These are phyloP conservation scores for Lentinula raphanica DNA, from an alignment of 768 basidiomycete species.

Conservation along the genomic window DNA sequence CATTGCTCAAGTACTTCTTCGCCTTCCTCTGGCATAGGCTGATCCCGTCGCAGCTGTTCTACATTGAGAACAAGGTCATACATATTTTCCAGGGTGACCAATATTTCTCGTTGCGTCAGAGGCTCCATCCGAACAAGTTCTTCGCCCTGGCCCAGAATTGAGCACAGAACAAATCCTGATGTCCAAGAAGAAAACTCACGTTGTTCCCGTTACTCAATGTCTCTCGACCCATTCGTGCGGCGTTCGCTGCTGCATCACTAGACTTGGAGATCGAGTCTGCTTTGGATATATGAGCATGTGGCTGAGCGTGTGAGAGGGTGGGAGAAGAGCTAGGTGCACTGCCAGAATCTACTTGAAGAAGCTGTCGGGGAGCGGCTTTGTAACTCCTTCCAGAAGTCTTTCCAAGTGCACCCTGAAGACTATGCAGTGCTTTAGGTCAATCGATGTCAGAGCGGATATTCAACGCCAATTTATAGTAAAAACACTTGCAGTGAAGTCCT, in stretches of 20 bases:
- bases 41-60: slow-evolving; percentile 80
- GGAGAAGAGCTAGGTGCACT: slow-evolving; percentile 35
- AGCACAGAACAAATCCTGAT: background rate
- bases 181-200: slow-evolving; percentile 30
- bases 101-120: slow-evolving; percentile 70
- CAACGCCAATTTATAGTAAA: background rate
- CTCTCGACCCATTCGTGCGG: slow-evolving; percentile 69
- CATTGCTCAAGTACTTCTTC: slow-evolving; percentile 39
- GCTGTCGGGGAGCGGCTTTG: slow-evolving; percentile 93
- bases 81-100: slow-evolving; percentile 74
- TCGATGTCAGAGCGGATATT: slow-evolving; percentile 6
- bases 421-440: slow-evolving; percentile 50
- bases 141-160: slow-evolving; percentile 39
- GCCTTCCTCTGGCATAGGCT: slow-evolving; percentile 60
- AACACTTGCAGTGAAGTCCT: slow-evolving; percentile 47
- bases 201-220: slow-evolving; percentile 60
- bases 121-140: slow-evolving; percentile 66
- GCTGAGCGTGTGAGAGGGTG: slow-evolving; percentile 37
- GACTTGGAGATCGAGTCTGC: slow-evolving; percentile 35
- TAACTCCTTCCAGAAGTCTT: slow-evolving; percentile 91
- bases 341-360: slow-evolving; percentile 77
- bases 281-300: slow-evolving; percentile 48
- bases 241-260: slow-evolving; percentile 63
- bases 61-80: slow-evolving; percentile 82
- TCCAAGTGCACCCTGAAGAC: slow-evolving; percentile 89